Base-by-base conservation (phyloP, 129 eudicot genomes). In the Tagetes patula region DNA sequence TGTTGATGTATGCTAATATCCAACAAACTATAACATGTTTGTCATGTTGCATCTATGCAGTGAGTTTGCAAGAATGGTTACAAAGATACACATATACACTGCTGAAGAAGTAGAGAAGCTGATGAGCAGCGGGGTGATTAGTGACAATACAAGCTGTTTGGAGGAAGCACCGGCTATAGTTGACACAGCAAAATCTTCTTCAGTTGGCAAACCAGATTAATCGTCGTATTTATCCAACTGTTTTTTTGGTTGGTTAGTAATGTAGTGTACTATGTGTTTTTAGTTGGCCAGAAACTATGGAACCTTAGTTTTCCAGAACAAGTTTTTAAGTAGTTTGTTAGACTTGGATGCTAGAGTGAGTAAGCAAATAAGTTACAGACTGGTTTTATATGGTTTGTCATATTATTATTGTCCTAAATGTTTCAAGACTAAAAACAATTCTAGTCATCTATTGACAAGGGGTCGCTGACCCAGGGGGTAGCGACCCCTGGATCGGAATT, bases 71-170 rank as follows among this genome's bases (percentile, higher is more conserved):
- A 78, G 87, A 37, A 87, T 85, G 54, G 98, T 79, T 54, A 72
- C 88, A 6, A 92, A 92, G 85, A 92, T 92, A 67, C 96, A 89
- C 72, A 87, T 92, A 75, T 86, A 85, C 82, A 89, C 92, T 37
- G 92, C 87, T 60, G 98, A 89, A 61, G 98, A 92, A 85, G 98
- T 92, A 47, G 91, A 92, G 82, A 92, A 89, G 79, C 81, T 92
- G 87, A 87, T 79, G 70, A 71, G 85, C 49, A 92, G 92, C 8
- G 80, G 85, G 66, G 80, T 75, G 67, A 84, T 87, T 2, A 95
- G 91, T 3, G 98, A 92, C 81, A 89, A 86, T 73, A 85, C 87
- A 67, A 92, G 98, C 77, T 89, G 98, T 68, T 65, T 92, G 82
- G 98, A 92, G 86, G 98, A 89, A 82, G 87, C 96, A 31, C 95